A percentile compares a stretch with the other conserved stretches of the same genome.
Evolutionary conservation across 495 filamentous ascomycete species (phyloP).

Genomic region (Lasiosphaeris hirsuta): DNA sequence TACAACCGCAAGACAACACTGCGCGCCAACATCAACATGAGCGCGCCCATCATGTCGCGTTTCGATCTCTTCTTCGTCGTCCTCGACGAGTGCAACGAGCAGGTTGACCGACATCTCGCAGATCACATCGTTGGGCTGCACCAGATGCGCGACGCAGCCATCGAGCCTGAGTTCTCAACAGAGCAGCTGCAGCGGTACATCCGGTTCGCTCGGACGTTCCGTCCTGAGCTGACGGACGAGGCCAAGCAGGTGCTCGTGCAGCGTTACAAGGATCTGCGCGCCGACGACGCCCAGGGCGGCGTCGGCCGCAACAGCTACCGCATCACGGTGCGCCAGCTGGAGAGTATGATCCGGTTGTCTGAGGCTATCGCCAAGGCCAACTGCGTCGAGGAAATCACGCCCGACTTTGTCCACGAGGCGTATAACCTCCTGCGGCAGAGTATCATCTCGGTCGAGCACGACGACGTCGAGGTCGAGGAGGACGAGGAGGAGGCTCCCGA

Average conservation of each 20-base stretch:
- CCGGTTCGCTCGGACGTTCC: conserved; percentile 91
- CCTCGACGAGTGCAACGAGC: conserved; percentile 93
- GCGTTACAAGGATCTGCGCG: conserved; percentile 93
- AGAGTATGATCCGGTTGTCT: conserved; percentile 88
- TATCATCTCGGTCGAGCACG: conserved; percentile 97
- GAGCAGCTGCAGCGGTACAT: conserved; percentile 98
- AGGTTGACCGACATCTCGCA: conserved; percentile 83
- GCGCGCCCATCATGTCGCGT: conserved; percentile 95
- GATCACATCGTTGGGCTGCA: conserved; percentile 95
- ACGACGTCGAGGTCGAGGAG: conserved; percentile 95
- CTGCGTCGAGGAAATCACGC: conserved; percentile 86
- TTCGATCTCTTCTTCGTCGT: conserved; percentile 99
- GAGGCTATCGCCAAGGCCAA: conserved; percentile 97
- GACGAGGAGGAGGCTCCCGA: conserved; percentile 55
- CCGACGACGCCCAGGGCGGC: conserved; percentile 92
- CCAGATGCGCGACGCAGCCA: conserved; percentile 83
- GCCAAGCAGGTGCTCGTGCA: conserved; percentile 81
- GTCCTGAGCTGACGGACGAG: conserved; percentile 85
- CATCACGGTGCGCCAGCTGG: conserved; percentile 94
- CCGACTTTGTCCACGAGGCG: conserved; percentile 84
- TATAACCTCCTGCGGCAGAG: conserved; percentile 84
- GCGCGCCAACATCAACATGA: conserved; percentile 96
- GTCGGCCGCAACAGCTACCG: conserved; percentile 90
- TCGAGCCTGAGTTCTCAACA: conserved; percentile 89
- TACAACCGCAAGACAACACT: conserved; percentile 96